A percentile compares a stretch with the other conserved stretches of the same genome.
Conservation (phyloP, 345 rosid species). For the Bruguiera parviflora region DNA sequence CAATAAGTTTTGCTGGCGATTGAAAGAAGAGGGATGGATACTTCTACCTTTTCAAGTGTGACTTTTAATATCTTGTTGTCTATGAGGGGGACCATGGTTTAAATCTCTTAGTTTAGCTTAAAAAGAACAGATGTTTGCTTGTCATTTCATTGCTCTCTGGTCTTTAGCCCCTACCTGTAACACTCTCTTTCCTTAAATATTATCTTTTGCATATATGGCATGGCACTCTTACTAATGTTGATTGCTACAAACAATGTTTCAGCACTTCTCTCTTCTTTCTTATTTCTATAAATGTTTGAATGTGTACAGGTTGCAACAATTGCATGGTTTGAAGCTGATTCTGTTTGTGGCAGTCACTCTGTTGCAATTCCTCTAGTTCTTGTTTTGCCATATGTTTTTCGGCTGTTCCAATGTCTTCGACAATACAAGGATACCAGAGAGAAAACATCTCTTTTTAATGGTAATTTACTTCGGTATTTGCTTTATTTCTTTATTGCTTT, state of each 20-base stretch:
- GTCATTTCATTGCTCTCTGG: background rate
- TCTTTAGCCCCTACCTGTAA: too few relatives aligned
- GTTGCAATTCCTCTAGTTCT: slow-evolving; percentile 81
- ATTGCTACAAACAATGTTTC: too few relatives aligned
- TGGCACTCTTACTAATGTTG: too few relatives aligned
- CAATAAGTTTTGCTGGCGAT: background rate
- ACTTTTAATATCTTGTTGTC: too few relatives aligned
- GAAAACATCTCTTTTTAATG: slow-evolving; percentile 70
- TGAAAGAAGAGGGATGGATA: background rate
- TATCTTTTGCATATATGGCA: too few relatives aligned
- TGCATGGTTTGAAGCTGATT: slow-evolving; percentile 99
- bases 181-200: background rate
- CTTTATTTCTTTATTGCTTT: background rate
- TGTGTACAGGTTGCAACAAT: slow-evolving; percentile 80
- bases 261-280: background rate
- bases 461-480: slow-evolving; percentile 24
- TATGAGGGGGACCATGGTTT: background rate
- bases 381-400: slow-evolving; percentile 86
- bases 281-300: slow-evolving; percentile 19
- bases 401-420: slow-evolving; percentile 86
- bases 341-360: slow-evolving; percentile 96
- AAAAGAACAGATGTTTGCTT: background rate
- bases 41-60: too few relatives aligned
- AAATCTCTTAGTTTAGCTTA: background rate
- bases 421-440: slow-evolving; percentile 89